Evolutionary conservation across 371 early-diverging fungal species (phyloP), one percentile per base, ranked within the genome.

Genomic region (Massospora cicadina): DNA sequence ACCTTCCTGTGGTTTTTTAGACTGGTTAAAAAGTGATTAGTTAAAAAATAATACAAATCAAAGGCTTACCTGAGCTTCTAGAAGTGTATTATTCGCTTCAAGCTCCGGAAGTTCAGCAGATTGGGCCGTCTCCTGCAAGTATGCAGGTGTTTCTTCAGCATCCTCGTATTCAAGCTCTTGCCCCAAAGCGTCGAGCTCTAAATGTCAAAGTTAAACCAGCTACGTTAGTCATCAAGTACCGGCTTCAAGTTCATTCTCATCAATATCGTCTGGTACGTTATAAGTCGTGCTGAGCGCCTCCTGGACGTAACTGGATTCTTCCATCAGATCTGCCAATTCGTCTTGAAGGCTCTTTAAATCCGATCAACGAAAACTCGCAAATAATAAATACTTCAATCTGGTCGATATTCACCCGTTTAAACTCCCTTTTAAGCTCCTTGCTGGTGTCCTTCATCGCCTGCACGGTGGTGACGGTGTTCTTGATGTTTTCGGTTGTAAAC

Each of bases 201-300:
- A 33, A n/a, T n/a, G n/a, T 5, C 43, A 59, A 65, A 43, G 5
- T 43, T 10, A 43, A 17, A 43, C 5, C 5, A 10, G 5, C 17
- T 43, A 10, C 43, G 17, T 5, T 5, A 17, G 43, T 43, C 17
- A 43, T 5, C 43, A 43, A n/a, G n/a, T 72, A 86, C 87, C 89
- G 26, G 98, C 98, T 77, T 94, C 96, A 58, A 97, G 72, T 60
- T 97, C 96, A n/a, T 80, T 88, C 66, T 96, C 98, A 65, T 97
- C 93, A 63, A 97, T 73, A 61, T 93, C 95, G 33, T 95, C 96
- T 2, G 98, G 95, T 21, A 93, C 68, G 27, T 85, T 86, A 73
- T 95, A 96, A 10, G 89, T 85, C 65, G 94, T 76, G 17, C 91
- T 91, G 65, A 97, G 71, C 21, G 88, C 77, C 73, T 97, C 96